Conservation (phyloP, 129 eudicot genomes). For the Escallonia rubra region DNA sequence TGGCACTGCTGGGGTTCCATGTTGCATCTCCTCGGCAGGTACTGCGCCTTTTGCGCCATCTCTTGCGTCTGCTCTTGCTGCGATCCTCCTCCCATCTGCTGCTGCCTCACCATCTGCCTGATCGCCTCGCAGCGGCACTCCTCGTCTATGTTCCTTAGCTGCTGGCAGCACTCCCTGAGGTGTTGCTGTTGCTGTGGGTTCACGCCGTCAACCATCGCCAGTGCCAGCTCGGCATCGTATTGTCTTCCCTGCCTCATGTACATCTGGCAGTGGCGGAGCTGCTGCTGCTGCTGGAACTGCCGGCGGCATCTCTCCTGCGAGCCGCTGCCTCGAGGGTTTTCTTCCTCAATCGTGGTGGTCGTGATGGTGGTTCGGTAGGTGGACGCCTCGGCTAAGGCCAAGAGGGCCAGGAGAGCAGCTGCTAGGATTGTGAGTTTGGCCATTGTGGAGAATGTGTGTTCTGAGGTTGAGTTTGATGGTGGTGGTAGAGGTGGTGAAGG, state of each 20-base stretch:
- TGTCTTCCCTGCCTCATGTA: conserved; percentile 6
- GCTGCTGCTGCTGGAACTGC: conserved; percentile 7
- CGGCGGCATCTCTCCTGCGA: not conserved
- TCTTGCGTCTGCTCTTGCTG: conserved; percentile 2
- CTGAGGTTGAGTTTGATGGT: not conserved
- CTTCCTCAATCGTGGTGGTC: conserved; percentile 17
- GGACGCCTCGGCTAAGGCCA: conserved; percentile 16
- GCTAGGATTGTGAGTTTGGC: conserved; percentile 11
- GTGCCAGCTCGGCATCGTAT: not conserved
- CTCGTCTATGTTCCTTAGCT: conserved; percentile 11
- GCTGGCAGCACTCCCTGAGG: conserved; percentile 12
- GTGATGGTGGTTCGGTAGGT: conserved; percentile 13
- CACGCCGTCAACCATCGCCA: not conserved
- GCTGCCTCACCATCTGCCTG: conserved; percentile 20
- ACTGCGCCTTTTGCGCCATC: conserved; percentile 14
- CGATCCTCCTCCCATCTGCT: not conserved
- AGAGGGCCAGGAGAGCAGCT: conserved; percentile 14
- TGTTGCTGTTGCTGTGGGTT: conserved; percentile 1
- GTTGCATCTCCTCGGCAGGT: conserved; percentile 17
- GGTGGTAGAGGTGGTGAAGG: conserved; percentile 6
- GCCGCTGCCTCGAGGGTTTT: not conserved
- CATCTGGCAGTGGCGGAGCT: conserved; percentile 30
- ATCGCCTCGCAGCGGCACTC: conserved; percentile 21
- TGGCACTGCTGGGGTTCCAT: conserved; percentile 18
- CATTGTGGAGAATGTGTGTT: conserved; percentile 8